phyloP scores from a whole-genome alignment of 495 filamentous ascomycete species.

The Apodospora peruviana region DNA sequence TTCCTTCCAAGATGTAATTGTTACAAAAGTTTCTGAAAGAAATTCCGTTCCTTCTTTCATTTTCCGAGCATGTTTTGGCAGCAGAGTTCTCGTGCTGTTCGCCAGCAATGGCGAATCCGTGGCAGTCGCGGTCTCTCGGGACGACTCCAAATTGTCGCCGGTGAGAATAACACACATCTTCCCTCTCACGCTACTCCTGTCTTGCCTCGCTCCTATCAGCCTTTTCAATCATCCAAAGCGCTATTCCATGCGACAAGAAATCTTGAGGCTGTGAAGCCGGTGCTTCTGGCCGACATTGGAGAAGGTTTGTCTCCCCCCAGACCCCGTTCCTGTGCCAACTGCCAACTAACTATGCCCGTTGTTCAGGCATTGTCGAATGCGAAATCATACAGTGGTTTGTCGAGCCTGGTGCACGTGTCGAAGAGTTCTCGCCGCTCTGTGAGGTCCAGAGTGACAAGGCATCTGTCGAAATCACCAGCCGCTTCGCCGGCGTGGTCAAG shows the following conservation, averaged over 20 bases:
- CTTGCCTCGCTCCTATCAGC: background rate
- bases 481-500: slow-evolving; percentile 93
- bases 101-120: slow-evolving; percentile 34
- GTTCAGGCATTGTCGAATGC: slow-evolving; percentile 86
- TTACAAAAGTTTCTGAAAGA: background rate
- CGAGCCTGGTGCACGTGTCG: slow-evolving; percentile 87
- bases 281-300: slow-evolving; percentile 90
- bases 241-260: slow-evolving; percentile 57
- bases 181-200: background rate
- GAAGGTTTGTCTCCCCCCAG: slow-evolving; percentile 58
- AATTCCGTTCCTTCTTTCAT: background rate
- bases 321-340: background rate
- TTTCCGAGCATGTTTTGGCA: slow-evolving; percentile 38
- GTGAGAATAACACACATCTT: too few species aligned
- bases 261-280: slow-evolving; percentile 68
- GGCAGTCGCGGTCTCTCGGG: slow-evolving; percentile 27
- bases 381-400: slow-evolving; percentile 99
- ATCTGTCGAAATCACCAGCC: slow-evolving; percentile 95
- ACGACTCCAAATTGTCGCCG: slow-evolving; percentile 12
- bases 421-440: slow-evolving; percentile 96
- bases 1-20: slow-evolving; percentile 15
- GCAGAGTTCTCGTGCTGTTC: slow-evolving; percentile 34
- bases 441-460: slow-evolving; percentile 99
- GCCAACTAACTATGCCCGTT: background rate
- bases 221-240: slow-evolving; percentile 25